Base-by-base conservation (phyloP, 2,329 filamentous ascomycete genomes). In the Fusarium sp. region DNA sequence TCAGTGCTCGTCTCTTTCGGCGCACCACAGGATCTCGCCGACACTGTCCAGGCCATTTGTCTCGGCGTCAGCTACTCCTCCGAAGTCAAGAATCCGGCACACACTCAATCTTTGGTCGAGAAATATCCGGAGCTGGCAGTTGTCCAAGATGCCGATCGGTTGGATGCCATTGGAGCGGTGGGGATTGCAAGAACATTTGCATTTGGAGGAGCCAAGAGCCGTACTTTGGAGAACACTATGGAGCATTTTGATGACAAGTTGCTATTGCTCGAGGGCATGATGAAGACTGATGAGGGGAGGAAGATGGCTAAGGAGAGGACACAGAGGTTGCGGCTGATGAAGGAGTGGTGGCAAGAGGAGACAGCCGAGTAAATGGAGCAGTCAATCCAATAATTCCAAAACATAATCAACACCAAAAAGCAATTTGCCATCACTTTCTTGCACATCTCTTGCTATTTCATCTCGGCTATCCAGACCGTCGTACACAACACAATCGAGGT, bases 91-190 rank as follows among this genome's bases (percentile, higher is more conserved):
- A 84, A 94, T 75, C 90, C 91, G 2, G 81, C 80, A 8, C 80
- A 81, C 14, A 89, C 93, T 11, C 79, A 79, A n/a, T 79, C 81
- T 3, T 83, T 94, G n/a, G 83, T 97, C n/a, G 77, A 77, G 8
- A 76, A 81, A 30, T 83, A 92, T 77, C 93, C 93, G 2, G 80
- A 82, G 72, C 75, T 82, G 34, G 94, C 89, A 0, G 88, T 97
- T 49, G 93, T 98, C 32, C 94, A 98, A 81, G 95, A 98, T 79
- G 94, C 94, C 6, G 95, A 98, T 82, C 86, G 94, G 9, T 83
- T 98, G n/a, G 95, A 98, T 80, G 92, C 94, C 6, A 90, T 98
- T 51, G 95, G 94, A 2, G 93, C 92, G 0, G 88, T 98, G 30
- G 95, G 95, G 1, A 90, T 97, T 59, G 94, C 88, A 4, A 84